Conservation (phyloP, 805 yeast species). For the Wickerhamomyces hampshirensis region DNA sequence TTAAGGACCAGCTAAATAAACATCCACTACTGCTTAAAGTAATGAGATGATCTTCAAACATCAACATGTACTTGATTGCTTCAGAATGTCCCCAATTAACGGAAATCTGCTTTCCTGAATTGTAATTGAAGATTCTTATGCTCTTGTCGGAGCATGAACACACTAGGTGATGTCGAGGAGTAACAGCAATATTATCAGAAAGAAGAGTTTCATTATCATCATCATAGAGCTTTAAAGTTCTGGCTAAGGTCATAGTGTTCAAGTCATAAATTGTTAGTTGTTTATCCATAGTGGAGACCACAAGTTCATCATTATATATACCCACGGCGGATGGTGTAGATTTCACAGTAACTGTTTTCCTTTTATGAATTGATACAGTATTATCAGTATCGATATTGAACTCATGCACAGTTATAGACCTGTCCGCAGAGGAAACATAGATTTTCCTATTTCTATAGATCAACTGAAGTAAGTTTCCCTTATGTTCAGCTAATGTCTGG, state of each 20-base stretch:
- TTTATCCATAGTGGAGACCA: constrained; percentile 51
- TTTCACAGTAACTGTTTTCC: constrained; percentile 46
- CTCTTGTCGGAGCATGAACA: constrained; percentile 55
- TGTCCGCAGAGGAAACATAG: constrained; percentile 55
- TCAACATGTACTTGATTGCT: constrained; percentile 33
- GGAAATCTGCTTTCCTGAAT: constrained; percentile 41
- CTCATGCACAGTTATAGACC: constrained; percentile 53
- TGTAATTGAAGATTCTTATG: constrained; percentile 42
- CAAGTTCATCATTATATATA: constrained; percentile 33
- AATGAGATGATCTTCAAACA: constrained; percentile 26
- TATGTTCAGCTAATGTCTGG: constrained; percentile 58
- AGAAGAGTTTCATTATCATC: constrained; percentile 40
- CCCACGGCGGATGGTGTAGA: constrained; percentile 44
- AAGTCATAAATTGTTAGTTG: constrained; percentile 37
- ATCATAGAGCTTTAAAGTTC: constrained; percentile 37
- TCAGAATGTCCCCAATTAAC: constrained; percentile 61
- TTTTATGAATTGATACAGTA: constrained; percentile 27
- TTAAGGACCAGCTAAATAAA: constrained; percentile 41
- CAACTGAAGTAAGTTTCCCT: constrained; percentile 44
- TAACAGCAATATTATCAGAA: constrained; percentile 38
- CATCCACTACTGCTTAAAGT: constrained; percentile 53
- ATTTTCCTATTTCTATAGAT: constrained; percentile 28
- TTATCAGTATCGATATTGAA: constrained; percentile 19
- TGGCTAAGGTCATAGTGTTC: constrained; percentile 27
- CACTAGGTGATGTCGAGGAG: constrained; percentile 28